Conservation (phyloP, 1,284 basidiomycete species). For the Microbotryomycetes sp. region DNA sequence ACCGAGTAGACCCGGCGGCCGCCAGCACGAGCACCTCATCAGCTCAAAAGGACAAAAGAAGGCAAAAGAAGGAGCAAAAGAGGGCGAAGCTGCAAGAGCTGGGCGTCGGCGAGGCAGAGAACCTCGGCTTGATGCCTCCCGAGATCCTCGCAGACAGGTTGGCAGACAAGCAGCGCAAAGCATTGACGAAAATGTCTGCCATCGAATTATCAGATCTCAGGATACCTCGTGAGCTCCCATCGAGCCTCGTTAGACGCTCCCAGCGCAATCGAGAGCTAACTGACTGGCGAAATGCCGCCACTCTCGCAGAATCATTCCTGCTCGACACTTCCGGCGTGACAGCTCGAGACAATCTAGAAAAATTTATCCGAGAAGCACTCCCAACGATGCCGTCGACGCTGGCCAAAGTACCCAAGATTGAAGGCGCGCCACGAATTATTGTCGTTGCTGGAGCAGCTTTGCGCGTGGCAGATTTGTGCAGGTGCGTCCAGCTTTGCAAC, state of each 20-base stretch:
- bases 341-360: slow-evolving; percentile 54
- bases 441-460: slow-evolving; percentile 69
- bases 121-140: slow-evolving; percentile 31
- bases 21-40: background rate
- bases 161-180: slow-evolving; percentile 48
- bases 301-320: slow-evolving; percentile 57
- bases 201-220: slow-evolving; percentile 64
- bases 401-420: slow-evolving; percentile 59
- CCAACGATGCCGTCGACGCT: slow-evolving; percentile 62
- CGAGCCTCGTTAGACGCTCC: no score
- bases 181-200: slow-evolving; percentile 55
- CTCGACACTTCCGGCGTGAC: slow-evolving; percentile 64
- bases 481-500: slow-evolving; percentile 36
- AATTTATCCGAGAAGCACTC: slow-evolving; percentile 47
- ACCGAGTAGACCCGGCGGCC: background rate
- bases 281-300: background rate
- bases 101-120: slow-evolving; percentile 47
- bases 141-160: slow-evolving; percentile 25
- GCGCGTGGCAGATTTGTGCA: slow-evolving; percentile 65
- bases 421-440: slow-evolving; percentile 67
- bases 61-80: slow-evolving; percentile 62
- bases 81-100: slow-evolving; percentile 50
- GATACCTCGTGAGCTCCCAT: slow-evolving; percentile 56
- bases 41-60: slow-evolving; percentile 40
- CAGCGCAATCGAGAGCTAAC: background rate